phyloP scores from a whole-genome alignment of 306 rosid species.

The Castanea sativa region DNA sequence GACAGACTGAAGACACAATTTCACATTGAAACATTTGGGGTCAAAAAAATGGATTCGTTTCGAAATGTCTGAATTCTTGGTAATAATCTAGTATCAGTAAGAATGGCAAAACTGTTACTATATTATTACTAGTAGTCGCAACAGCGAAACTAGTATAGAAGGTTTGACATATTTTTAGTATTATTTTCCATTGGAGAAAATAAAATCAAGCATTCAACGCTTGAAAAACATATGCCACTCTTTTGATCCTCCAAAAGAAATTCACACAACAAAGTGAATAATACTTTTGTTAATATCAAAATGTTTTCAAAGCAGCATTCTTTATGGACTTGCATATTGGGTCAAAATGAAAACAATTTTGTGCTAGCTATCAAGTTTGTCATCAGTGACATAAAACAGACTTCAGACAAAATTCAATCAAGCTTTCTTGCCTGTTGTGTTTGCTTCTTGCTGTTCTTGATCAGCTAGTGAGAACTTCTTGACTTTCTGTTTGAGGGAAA shows the following conservation, averaged over 20 bases:
- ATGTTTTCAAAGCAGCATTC: neutral
- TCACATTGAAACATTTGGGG: too few species aligned
- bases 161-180: too few species aligned
- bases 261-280: neutral
- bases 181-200: neutral
- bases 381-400: neutral
- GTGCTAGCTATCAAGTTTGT: neutral
- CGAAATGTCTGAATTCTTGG: too few species aligned
- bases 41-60: too few species aligned
- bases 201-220: neutral
- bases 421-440: slow-evolving; percentile 38
- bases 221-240: neutral
- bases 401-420: slow-evolving; percentile 28
- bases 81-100: too few species aligned
- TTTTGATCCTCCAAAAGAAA: neutral
- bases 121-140: too few species aligned
- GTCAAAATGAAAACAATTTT: neutral
- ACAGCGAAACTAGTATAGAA: too few species aligned
- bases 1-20: too few species aligned
- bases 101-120: too few species aligned
- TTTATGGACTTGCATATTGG: neutral
- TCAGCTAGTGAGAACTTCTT: slow-evolving; percentile 72
- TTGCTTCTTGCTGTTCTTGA: slow-evolving; percentile 47
- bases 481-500: slow-evolving; percentile 67
- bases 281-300: neutral